phyloP scores from a whole-genome alignment of 441 rosid species.

The Populus hybrid region DNA sequence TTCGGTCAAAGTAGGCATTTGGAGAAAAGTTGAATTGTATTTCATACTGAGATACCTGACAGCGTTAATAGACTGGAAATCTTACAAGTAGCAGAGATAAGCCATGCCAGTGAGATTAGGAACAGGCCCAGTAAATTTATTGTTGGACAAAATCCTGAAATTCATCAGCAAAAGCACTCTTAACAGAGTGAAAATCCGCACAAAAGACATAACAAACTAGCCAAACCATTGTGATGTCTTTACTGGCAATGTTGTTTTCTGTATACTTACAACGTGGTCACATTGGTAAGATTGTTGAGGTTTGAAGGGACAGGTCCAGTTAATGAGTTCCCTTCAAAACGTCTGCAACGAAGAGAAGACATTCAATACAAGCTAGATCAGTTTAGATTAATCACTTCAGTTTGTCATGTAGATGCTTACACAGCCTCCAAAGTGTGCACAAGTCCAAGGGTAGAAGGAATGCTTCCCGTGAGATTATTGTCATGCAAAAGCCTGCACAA shows the following conservation, averaged over 20 bases:
- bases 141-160: slow-evolving; percentile 69
- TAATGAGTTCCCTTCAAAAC: slow-evolving; percentile 61
- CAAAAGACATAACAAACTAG: too few relatives aligned
- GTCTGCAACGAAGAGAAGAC: slow-evolving; percentile 37
- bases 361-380: slow-evolving; percentile 1
- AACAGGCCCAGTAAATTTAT: slow-evolving; percentile 45
- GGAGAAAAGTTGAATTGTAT: too few relatives aligned
- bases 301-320: slow-evolving; percentile 46
- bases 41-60: neutral
- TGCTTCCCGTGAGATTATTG: slow-evolving; percentile 47
- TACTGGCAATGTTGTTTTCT: neutral
- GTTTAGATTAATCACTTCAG: neutral
- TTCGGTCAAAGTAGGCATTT: neutral
- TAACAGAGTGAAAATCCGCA: neutral
- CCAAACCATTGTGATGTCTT: too few relatives aligned
- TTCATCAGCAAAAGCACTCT: neutral
- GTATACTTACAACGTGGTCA: slow-evolving; percentile 55
- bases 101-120: slow-evolving; percentile 59
- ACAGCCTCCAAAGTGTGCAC: slow-evolving; percentile 50
- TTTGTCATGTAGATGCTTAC: slow-evolving; percentile 46
- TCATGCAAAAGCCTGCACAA: slow-evolving; percentile 59
- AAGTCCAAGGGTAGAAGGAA: slow-evolving; percentile 64
- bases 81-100: slow-evolving; percentile 57
- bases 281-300: slow-evolving; percentile 48
- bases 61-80: neutral